Percentiles rank a stretch among this genome's conserved stretches.
phyloP scores from a whole-genome alignment of 2,329 filamentous ascomycete genomes.

The Talaromyces amestolkiae region DNA sequence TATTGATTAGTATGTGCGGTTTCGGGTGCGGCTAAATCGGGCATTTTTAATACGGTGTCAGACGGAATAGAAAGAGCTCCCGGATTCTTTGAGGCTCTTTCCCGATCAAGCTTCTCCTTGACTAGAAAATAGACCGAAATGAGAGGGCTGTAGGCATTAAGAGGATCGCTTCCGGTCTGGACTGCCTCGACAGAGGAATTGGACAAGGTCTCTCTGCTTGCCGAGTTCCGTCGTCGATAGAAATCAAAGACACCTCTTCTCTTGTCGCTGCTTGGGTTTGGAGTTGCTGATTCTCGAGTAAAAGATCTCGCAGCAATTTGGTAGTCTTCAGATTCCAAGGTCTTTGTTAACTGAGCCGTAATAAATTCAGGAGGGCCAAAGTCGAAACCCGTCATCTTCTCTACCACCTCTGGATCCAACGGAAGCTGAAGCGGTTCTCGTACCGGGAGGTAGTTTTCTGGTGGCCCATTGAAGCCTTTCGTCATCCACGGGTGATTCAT shows the following conservation, averaged over 20 bases:
- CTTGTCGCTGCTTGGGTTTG: slow-evolving; percentile 67
- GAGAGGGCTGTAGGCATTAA: slow-evolving; percentile 90
- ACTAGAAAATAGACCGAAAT: slow-evolving; percentile 95
- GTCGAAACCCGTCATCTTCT: slow-evolving; percentile 97
- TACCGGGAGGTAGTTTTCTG: slow-evolving; percentile 81
- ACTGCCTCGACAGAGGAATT: slow-evolving; percentile 84
- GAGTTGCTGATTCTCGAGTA: slow-evolving; percentile 62
- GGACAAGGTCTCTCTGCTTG: slow-evolving; percentile 80
- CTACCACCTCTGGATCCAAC: slow-evolving; percentile 76
- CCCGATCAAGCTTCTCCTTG: slow-evolving; percentile 87
- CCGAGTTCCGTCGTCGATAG: slow-evolving; percentile 90
- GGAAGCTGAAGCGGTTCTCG: slow-evolving; percentile 84
- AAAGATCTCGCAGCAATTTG: slow-evolving; percentile 74
- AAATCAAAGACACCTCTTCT: slow-evolving; percentile 92
- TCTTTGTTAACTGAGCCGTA: slow-evolving; percentile 72
- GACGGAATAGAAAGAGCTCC: slow-evolving; percentile 57
- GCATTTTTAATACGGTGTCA: slow-evolving; percentile 60
- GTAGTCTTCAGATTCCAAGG: slow-evolving; percentile 93
- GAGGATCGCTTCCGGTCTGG: slow-evolving; percentile 75
- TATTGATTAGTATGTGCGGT: slow-evolving; percentile 89
- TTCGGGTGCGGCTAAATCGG: slow-evolving; percentile 76
- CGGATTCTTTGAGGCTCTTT: slow-evolving; percentile 60
- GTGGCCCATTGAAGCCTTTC: slow-evolving; percentile 81
- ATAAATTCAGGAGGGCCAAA: slow-evolving; percentile 88
- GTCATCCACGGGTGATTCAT: slow-evolving; percentile 95